Base-by-base conservation (phyloP, 352 stramenopile genomes). In the Thalassiosira sp. region DNA sequence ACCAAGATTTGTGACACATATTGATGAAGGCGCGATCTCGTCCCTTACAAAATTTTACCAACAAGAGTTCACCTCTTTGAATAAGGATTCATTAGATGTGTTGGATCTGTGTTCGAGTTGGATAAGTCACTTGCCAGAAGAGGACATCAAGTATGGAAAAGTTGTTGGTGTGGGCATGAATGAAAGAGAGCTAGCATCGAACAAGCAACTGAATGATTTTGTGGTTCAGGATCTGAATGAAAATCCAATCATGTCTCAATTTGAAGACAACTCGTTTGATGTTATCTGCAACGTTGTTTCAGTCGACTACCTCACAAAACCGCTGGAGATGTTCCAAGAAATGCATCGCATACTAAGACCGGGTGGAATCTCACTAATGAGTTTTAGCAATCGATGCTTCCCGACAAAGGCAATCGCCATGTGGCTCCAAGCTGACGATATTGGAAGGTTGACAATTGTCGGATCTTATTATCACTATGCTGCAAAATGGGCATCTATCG, bases 341-440 rank as follows among this genome's bases (percentile, higher is more conserved):
- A 93, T 93, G 40, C 51, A 86, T 46, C 73, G 91, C 15, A 80
- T 95, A 33, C 57, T 95, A 25, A 67, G 86, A 72, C 91, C 91
- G 0, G 84, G 84, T 49, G 91, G 91, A 28, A 72, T 85, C 25
- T 82, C 79, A 20, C 78, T 93, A 24, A 92, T 94, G 67, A 86
- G 71, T 43, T 94, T 95, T 72, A 90, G 77, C 27, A 94, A 95
- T 79, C 73, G 88, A 65, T 91, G 82, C 49, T 95, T 95, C 72
- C 85, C 91, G 1, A 92, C 89, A 1, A 95, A 95, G 68, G 91
- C 88, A 5, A 79, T 95, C 43, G 74, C 84, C 8, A 92, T 94
- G 72, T 95, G 91, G 91, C 70, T 93, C 22, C 73, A 88, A 66
- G 72, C 90, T 56, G 81, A 90, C 83, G 52, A 92, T 81, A 83